Evolutionary conservation across 1,139 yeast genomes (phyloP), one percentile per base, ranked within the genome.

Genomic region (Kodamaea anthophila): DNA sequence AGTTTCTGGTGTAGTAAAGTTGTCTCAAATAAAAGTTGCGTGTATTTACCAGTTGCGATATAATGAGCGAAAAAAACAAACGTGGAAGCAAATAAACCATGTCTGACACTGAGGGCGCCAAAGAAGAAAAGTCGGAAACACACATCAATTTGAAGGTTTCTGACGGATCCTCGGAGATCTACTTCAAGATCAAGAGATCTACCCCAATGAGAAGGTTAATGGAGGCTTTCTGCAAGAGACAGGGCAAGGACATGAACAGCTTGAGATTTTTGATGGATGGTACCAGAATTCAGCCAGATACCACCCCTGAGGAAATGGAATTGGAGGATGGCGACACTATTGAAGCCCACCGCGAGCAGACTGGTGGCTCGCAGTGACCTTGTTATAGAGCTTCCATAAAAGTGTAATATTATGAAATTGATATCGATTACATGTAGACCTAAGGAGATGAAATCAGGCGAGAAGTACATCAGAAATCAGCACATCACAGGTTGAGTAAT

Each of bases 191-290:
- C 60, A 88, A 88, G 65, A 75, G 86, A 58, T 73, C 88, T 33
- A 93, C 98, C 5, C 95, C 93, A 26, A 70, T 93, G 70, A 84
- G 77, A 59, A 84, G 95, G 65, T 77, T 93, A 46, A 91, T 93
- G 88, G 97, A 91, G 51, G 96, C 97, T 5, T 93, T 88, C 57
- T 93, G 97, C 57, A 88, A 88, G 64, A 83, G 98, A 66, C 96
- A 91, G 53, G 97, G 98, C 30, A 91, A 88, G 55, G 78, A 82
- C 42, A 64, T 81, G 55, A 76, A 74, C 47, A 77, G 91, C 26
- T 68, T 93, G 53, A 76, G 97, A 55, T 93, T 93, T 57, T 67
- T 91, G 51, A 81, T 82, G 51, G 98, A 93, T 47, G 99, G 99
- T 39, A 82, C 86, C 45, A 77, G 98, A 51, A 79, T 93, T 39